phyloP scores from a whole-genome alignment of 2,329 filamentous ascomycete species.

The Dendryphion nanum region DNA sequence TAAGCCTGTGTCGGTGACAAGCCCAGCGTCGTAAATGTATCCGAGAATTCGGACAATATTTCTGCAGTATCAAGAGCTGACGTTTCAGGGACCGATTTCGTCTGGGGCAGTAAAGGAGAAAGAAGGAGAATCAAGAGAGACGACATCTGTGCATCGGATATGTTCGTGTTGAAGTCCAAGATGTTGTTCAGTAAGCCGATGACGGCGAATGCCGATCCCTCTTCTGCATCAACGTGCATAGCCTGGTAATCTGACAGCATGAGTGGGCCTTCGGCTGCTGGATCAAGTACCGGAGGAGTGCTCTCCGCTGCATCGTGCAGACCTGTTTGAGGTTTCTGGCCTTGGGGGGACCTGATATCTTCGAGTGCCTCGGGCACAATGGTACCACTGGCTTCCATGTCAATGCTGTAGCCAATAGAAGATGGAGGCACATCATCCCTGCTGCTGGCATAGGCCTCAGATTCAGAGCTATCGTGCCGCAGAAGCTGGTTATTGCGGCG shows the following conservation, averaged over 20 bases:
- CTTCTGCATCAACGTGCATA: conserved; percentile 33
- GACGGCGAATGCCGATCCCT: conserved; percentile 38
- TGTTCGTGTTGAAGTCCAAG: conserved; percentile 41
- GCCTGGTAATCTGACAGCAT: conserved; percentile 37
- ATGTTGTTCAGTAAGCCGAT: conserved; percentile 44
- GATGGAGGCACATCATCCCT: conserved; percentile 24
- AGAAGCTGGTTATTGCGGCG: conserved; percentile 41
- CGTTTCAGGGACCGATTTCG: conserved; percentile 30
- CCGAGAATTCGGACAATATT: conserved; percentile 39
- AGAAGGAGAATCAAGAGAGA: conserved; percentile 48
- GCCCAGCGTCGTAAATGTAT: conserved; percentile 39
- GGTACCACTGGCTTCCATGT: conserved; percentile 44
- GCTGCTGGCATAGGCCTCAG: conserved; percentile 36
- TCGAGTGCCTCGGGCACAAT: conserved; percentile 38
- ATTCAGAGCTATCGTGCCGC: conserved; percentile 41
- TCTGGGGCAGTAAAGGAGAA: conserved; percentile 45
- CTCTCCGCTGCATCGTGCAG: conserved; percentile 22
- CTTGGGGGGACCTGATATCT: conserved; percentile 24
- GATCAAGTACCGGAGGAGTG: conserved; percentile 23
- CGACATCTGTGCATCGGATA: conserved; percentile 48
- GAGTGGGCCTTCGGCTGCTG: conserved; percentile 27
- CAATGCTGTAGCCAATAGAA: conserved; percentile 26
- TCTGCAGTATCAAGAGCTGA: conserved; percentile 27
- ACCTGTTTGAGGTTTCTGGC: conserved; percentile 12
- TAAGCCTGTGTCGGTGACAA: conserved; percentile 40